Base-by-base conservation (phyloP, 139 green algal species). In the Picochlorum sp. region DNA sequence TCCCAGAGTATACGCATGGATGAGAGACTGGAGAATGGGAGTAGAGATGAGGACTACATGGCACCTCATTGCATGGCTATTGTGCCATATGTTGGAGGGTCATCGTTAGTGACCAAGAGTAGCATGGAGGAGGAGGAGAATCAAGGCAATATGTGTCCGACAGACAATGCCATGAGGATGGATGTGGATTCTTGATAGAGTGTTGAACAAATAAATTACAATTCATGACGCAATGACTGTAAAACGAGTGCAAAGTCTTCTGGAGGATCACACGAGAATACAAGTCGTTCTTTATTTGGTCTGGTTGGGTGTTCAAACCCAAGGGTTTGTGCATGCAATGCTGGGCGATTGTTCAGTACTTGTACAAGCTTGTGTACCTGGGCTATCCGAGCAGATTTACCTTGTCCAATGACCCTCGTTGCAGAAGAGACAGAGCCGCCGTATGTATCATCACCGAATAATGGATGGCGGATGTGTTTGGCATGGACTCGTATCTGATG, bases 401-500 rank as follows among this genome's bases (percentile, higher is more conserved):
- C 52, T 71, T 32, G 23, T n/a, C 60, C 66, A 28, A 59, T 51
- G 61, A 23, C 45, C 18, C 59, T 69, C 38, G 20, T 58, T 13
- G 51, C 62, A 10, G 62, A 57, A 11, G 62, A 67, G 2, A 26
- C 23, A 18, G 44, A 37, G 9, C 91, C 90, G 16, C 88, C 83
- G 69, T 98, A 98, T 2, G 75, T 78, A 4, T 86, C 81, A 61
- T 98, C 93, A 1, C 78, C 87, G 10, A 98, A 58, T n/a, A 98
- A 74, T 0, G 92, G 86, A 57, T 89, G 77, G 2, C 85, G 85
- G 0, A 96, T 70, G 65, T 97, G 77, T 56, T 83, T 81, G 20
- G 89, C 82, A 68, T 96, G 89, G 18, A 96, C 89, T 49, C 85
- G 76, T 57, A 96, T 96, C 75, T 99, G 94, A 66, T 99, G 94